Base-by-base conservation (phyloP, 345 rosid species). In the Cardamine chenopodiifolia region DNA sequence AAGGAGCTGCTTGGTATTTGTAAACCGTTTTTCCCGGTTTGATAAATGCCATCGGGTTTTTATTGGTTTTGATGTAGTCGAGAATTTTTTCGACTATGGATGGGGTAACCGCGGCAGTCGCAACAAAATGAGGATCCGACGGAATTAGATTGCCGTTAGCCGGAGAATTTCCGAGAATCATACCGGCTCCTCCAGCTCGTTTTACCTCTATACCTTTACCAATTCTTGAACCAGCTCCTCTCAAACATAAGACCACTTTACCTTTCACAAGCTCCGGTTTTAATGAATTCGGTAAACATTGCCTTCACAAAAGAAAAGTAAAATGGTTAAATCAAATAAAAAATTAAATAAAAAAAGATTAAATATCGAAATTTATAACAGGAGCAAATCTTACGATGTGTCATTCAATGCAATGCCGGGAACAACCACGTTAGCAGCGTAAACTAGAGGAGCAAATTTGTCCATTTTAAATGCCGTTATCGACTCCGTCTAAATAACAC, bases 131-230 rank as follows among this genome's bases (percentile, higher is more conserved):
- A 62, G 90, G 17, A 3, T 91, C 97, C 0, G 52, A 45, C 0
- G 56, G 0, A 4, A 66, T 1, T 2, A 83, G 83, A 13, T 73
- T 71, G 8, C 90, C 91, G n/a, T 35, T 52, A 10, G 60, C 68
- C 1, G 22, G 59, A 37, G 79, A 6, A 62, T 89, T 89, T 19
- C 89, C 97, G 8, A 94, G 74, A 66, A 94, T 80, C 56, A 84
- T 79, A 56, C 95, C 98, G 7, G 25, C 89, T 45, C 92, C 98
- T 6, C 96, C 96, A 0, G 96, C 97, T 59, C 90, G 83, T 83
- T 84, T 87, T 59, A 88, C 97, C 70, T 90, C 97, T 61, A 81
- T 7, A n/a, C 97, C 93, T 74, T 89, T 88, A 31, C 62, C 82
- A 1, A 88, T 52, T 87, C 88, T 83, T 15, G 70, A 7, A 48